phyloP scores from a whole-genome alignment of 2,329 filamentous ascomycete species.

The Harringtonia aguacate region DNA sequence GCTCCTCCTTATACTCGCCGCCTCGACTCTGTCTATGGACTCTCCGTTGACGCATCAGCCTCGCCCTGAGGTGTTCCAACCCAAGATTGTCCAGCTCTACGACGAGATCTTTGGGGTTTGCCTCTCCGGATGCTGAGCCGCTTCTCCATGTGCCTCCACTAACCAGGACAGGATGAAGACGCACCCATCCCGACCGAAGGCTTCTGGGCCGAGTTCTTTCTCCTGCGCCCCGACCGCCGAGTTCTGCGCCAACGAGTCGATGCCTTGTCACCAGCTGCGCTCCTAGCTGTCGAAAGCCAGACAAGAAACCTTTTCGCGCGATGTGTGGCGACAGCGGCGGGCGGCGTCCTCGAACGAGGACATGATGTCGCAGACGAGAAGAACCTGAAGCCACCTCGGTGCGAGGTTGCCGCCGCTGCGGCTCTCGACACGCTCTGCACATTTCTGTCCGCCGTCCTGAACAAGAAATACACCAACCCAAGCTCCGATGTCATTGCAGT shows the following conservation, averaged over 20 bases:
- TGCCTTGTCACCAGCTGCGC: slow-evolving; percentile 59
- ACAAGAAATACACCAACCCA: slow-evolving; percentile 88
- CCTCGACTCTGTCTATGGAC: slow-evolving; percentile 13
- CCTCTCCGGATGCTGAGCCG: not conserved
- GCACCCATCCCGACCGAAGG: slow-evolving; percentile 65
- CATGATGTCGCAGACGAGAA: not conserved
- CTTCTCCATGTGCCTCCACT: not conserved
- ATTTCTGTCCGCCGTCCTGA: slow-evolving; percentile 72
- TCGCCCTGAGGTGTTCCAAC: slow-evolving; percentile 82
- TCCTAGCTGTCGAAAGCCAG: slow-evolving; percentile 67
- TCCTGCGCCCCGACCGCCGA: slow-evolving; percentile 67
- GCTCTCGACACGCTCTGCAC: slow-evolving; percentile 66
- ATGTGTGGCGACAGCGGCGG: slow-evolving; percentile 45
- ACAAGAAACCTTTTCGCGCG: slow-evolving; percentile 69
- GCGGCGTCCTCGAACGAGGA: not conserved
- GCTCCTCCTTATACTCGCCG: not conserved
- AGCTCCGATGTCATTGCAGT: slow-evolving; percentile 91
- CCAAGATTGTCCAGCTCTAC: slow-evolving; percentile 88
- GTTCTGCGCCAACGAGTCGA: slow-evolving; percentile 60
- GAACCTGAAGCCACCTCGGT: not conserved
- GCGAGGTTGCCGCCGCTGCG: slow-evolving; percentile 1
- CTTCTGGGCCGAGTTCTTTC: slow-evolving; percentile 95
- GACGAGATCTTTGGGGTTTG: slow-evolving; percentile 55
- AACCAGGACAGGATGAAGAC: slow-evolving; percentile 28
- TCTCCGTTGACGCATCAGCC: slow-evolving; percentile 91